Base-by-base conservation (phyloP, 805 yeast genomes). In the Brettanomyces bruxellensis region DNA sequence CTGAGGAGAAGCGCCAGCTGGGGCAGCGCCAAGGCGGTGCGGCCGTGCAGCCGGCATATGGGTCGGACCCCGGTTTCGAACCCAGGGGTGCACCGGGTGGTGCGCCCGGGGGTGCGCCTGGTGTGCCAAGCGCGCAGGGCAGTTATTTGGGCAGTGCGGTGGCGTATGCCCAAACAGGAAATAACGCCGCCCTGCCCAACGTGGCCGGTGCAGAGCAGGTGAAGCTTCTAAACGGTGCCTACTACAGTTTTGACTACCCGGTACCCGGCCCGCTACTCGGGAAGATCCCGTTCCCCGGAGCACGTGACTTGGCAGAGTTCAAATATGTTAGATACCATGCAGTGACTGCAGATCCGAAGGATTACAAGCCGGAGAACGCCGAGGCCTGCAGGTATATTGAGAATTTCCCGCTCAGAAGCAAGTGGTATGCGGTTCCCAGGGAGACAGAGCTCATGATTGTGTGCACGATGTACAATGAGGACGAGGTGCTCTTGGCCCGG, bases 401-500 rank as follows among this genome's bases (percentile, higher is more conserved):
- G 25, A 57, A 59, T 32, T 61, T 62, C 45, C 67, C 67, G 2
- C 69, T 90, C 37, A 77, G 99, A 57, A 97, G 86, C 56, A 77
- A 79, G 39, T 75, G 86, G 52, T 91, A 86, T 60, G 66, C 72
- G 39, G 78, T 77, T 28, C 86, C 87, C 3, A 76, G 98, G 51
- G 75, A 76, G 51, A 90, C 96, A 0, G 97, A 91, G 62, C 68
- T 90, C 34, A 71, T 88, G 77, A 79, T 89, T 47, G 91, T 87
- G 44, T 73, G 90, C 47, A 90, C 97, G n/a, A 81, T 90, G 77
- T 90, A 87, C 69, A 89, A 90, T 56, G 97, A 90, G 65, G 86
- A 83, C 57, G 96, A 90, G 50, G 72, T 85, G 13, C 65, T 88
- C 38, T 65, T 90, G 44, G 96, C 89, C 2, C 72, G 93, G 55